Base-by-base conservation (phyloP, 345 rosid species). In the Citrus mangshanensis region DNA sequence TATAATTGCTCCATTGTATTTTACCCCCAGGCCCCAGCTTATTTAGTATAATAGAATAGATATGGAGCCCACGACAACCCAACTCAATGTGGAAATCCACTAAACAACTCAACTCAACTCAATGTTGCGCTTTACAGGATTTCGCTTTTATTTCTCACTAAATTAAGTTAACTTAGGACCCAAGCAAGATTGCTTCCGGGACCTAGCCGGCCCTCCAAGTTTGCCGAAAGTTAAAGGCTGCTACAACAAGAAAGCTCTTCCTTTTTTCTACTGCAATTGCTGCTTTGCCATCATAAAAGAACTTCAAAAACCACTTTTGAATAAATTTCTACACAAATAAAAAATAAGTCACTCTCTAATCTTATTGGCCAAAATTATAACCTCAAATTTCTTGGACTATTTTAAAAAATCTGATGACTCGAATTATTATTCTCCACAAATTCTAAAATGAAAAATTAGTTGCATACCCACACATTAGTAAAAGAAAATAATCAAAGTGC, bases 171-270 rank as follows among this genome's bases (percentile, higher is more conserved):
- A 24, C 79, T 76, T 76, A 54, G 72, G 35, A 34, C 37, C 73
- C 38, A 76, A 76, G 79, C 38, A 76, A 76, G 79, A 1, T 55
- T 66, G 24, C 63, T 51, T 0, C 51, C 51, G 18, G 51, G 51
- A 1, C 51, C 68, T 28, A 7, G 32, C 25, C 4, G 68, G 70
- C 59, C 60, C 70, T 74, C 77, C 79, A 32, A 34, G 49, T 65
- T 76, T 49, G 79, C 72, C 72, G 79, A 76, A 76, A 76, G 79
- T 76, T 51, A 1, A 51, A 22, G 63, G 32, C 27, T 34, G 30
- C 51, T 34, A 8, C 18, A 64, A 6, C 32, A 27, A 51, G 10
- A 64, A 75, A 28, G 13, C 12, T 22, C 34, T 12, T 13, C 35
- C 6, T 21, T 63, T 63, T n/a, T 64, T 32, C 7, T 46, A n/a